Conservation (phyloP, 768 basidiomycete species). For the Tulasnella sp. region DNA sequence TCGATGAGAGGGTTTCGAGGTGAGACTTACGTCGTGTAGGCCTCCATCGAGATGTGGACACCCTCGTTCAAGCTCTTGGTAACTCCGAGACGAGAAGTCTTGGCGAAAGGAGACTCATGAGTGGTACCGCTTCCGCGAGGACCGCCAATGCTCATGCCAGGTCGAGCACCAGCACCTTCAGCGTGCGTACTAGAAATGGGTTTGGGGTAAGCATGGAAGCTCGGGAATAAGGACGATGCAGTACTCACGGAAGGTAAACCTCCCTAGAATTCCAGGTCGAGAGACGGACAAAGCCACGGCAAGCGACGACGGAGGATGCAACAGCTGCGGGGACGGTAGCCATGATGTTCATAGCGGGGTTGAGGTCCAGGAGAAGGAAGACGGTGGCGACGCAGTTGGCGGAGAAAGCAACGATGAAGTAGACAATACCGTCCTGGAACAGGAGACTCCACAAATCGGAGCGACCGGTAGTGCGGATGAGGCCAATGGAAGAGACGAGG, state of each 20-base stretch:
- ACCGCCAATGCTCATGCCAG: not conserved
- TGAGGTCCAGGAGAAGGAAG: conserved; percentile 39
- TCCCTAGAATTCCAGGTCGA: conserved; percentile 1
- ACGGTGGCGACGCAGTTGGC: conserved; percentile 22
- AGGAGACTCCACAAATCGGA: conserved; percentile 50
- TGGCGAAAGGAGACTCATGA: not conserved
- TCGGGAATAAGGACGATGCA: not conserved
- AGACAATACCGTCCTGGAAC: conserved; percentile 62
- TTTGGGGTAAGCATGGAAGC: not conserved
- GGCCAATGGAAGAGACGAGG: conserved; percentile 48
- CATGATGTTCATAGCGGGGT: conserved; percentile 27
- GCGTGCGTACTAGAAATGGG: not conserved
- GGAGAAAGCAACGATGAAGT: conserved; percentile 60
- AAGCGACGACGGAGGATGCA: conserved; percentile 14
- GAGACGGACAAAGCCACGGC: conserved; percentile 17
- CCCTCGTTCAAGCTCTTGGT: conserved; percentile 1
- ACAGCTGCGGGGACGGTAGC: conserved; percentile 14
- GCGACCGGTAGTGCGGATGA: conserved; percentile 38
- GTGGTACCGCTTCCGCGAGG: not conserved
- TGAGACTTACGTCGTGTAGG: conserved; percentile 5
- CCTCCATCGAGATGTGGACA: conserved; percentile 13
- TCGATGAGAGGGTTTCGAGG: not conserved
- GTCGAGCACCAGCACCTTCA: not conserved
- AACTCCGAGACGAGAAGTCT: not conserved
- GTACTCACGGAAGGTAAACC: not conserved